Conservation (phyloP, 2,329 filamentous ascomycete genomes). For the Triangularia verruculosa region DNA sequence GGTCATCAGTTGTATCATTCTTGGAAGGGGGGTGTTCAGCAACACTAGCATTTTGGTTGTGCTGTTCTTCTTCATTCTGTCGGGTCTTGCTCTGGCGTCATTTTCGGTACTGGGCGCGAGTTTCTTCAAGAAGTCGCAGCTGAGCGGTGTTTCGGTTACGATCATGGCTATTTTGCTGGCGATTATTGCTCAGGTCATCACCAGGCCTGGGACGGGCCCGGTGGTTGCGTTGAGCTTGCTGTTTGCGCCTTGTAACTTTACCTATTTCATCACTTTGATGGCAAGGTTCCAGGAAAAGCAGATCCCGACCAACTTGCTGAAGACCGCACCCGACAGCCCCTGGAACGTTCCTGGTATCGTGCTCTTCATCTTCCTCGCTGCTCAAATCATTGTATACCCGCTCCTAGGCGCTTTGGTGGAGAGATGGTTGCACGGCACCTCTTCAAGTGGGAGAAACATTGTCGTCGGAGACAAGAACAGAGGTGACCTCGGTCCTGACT, state of each 20-base stretch:
- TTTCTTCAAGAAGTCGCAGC: slow-evolving; percentile 83
- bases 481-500: slow-evolving; percentile 33
- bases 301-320: slow-evolving; percentile 57
- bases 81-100: slow-evolving; percentile 74
- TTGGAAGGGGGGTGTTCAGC: slow-evolving; percentile 62
- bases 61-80: slow-evolving; percentile 70
- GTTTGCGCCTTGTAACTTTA: slow-evolving; percentile 85
- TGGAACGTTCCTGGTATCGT: slow-evolving; percentile 71
- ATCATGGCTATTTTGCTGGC: slow-evolving; percentile 72
- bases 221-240: slow-evolving; percentile 70
- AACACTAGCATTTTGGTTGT: slow-evolving; percentile 63
- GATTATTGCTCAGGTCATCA: slow-evolving; percentile 75
- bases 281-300: slow-evolving; percentile 71
- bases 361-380: slow-evolving; percentile 71
- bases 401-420: slow-evolving; percentile 73
- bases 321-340: slow-evolving; percentile 60
- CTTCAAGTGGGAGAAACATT: slow-evolving; percentile 58
- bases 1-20: slow-evolving; percentile 69
- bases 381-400: slow-evolving; percentile 78
- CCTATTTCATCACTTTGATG: slow-evolving; percentile 73
- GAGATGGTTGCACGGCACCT: slow-evolving; percentile 70
- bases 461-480: slow-evolving; percentile 34
- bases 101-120: slow-evolving; percentile 78
- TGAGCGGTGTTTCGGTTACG: slow-evolving; percentile 78
- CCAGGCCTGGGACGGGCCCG: slow-evolving; percentile 57